Conservation (phyloP, 2,329 filamentous ascomycete species). For the Neurospora sp. region DNA sequence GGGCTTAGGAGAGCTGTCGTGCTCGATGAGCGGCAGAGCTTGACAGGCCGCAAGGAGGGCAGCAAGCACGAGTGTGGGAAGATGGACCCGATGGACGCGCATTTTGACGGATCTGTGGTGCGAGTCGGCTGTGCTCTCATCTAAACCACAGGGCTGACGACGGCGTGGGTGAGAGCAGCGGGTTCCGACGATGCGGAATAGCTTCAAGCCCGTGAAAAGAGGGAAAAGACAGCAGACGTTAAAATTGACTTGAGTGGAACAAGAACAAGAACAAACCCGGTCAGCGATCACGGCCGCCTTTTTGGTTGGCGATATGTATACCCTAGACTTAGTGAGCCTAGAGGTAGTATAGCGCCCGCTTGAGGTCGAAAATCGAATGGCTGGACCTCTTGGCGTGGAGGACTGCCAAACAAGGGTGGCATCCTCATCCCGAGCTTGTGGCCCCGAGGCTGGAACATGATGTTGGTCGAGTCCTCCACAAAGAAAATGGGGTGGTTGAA, state of each 20-base stretch:
- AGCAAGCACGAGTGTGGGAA: slow-evolving; percentile 19
- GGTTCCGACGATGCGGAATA: neutral
- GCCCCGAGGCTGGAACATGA: neutral
- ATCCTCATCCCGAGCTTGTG: neutral
- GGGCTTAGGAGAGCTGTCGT: slow-evolving; percentile 3
- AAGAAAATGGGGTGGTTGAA: neutral
- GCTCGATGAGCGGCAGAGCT: slow-evolving; percentile 22
- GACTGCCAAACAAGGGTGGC: neutral
- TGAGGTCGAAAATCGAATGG: neutral
- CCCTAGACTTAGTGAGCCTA: neutral
- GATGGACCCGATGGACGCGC: slow-evolving; percentile 17
- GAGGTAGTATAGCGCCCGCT: neutral
- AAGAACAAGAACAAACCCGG: neutral
- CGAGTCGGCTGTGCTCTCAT: neutral
- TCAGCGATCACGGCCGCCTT: neutral
- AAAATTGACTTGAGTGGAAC: neutral
- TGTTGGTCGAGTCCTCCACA: neutral
- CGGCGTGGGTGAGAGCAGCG: neutral
- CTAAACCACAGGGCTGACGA: neutral
- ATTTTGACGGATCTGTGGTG: slow-evolving; percentile 18
- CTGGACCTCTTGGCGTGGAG: neutral
- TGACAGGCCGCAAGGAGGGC: slow-evolving; percentile 12
- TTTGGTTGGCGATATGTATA: neutral
- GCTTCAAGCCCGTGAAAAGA: neutral
- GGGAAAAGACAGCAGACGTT: neutral